Evolutionary conservation across 148 eudicot genomes (phyloP).

Genomic region (Rhododendron simsii): DNA sequence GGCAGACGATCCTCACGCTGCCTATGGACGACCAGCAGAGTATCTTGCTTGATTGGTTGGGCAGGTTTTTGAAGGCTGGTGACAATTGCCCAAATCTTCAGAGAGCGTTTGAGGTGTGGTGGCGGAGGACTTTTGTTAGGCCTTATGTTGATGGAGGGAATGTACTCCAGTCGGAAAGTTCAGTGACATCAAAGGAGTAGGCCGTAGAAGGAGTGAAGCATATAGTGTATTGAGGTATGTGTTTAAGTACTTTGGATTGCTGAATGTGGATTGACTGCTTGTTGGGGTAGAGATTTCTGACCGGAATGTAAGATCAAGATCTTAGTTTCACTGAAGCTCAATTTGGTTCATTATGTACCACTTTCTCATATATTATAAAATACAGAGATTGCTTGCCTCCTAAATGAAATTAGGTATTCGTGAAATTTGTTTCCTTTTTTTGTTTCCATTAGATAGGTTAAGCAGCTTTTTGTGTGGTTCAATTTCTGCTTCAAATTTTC

Average conservation of each 20-base stretch:
- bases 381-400: background rate
- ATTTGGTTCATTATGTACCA: background rate
- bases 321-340: background rate
- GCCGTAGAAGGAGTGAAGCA: background rate
- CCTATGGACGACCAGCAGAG: constrained; percentile 94
- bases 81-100: constrained; percentile 90
- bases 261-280: constrained; percentile 10
- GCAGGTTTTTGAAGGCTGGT: constrained; percentile 65
- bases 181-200: constrained; percentile 20
- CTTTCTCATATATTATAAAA: background rate
- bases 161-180: constrained; percentile 31
- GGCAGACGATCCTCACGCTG: constrained; percentile 81
- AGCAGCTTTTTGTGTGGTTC: background rate
- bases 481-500: background rate
- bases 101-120: constrained; percentile 96
- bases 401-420: background rate
- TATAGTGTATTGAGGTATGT: background rate
- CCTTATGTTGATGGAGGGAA: constrained; percentile 55
- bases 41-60: constrained; percentile 73
- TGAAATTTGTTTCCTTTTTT: background rate
- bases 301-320: constrained; percentile 20
- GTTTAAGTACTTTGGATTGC: background rate
- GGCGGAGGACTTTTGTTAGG: constrained; percentile 86
- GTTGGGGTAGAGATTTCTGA: background rate
- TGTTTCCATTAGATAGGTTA: background rate